These are phyloP conservation scores for Zygosaccharomyces siamensis DNA, from an alignment of 805 yeast genomes.

Conservation along the genomic window DNA sequence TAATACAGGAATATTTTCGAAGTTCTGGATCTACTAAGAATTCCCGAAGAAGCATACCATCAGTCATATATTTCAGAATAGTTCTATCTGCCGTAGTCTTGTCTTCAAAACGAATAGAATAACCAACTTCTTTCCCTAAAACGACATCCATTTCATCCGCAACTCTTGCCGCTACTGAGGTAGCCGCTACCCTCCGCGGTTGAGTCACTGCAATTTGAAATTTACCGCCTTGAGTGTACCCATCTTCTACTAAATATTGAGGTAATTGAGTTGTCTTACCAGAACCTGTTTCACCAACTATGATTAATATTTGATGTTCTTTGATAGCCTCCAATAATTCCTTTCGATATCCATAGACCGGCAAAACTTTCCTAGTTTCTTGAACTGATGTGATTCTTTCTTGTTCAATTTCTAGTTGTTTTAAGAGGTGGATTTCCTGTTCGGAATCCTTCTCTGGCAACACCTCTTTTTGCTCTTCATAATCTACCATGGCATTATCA, in stretches of 20 bases:
- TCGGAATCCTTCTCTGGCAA: constrained; percentile 32
- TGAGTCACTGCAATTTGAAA: constrained; percentile 80
- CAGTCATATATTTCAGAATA: constrained; percentile 83
- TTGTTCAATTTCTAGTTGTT: constrained; percentile 27
- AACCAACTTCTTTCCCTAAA: constrained; percentile 89
- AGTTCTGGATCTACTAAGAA: constrained; percentile 71
- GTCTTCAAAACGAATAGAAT: constrained; percentile 84
- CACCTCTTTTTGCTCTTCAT: constrained; percentile 38
- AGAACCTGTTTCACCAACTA: constrained; percentile 88
- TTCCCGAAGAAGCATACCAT: constrained; percentile 90
- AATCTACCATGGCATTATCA: constrained; percentile 55
- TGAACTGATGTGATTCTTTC: constrained; percentile 34
- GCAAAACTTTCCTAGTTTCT: constrained; percentile 60
- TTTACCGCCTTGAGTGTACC: constrained; percentile 56
- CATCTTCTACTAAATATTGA: constrained; percentile 79
- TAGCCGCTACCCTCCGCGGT: constrained; percentile 94
- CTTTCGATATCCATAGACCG: constrained; percentile 63
- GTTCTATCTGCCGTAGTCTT: constrained; percentile 56
- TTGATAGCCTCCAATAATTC: constrained; percentile 56
- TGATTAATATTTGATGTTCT: constrained; percentile 61
- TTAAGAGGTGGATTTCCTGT: constrained; percentile 22
- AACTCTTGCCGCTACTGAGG: constrained; percentile 83
- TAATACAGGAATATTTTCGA: constrained; percentile 66
- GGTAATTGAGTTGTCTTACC: constrained; percentile 95
- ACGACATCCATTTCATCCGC: constrained; percentile 79